Evolutionary conservation across 192 early-diverging fungal genomes (phyloP).

Genomic region (Martensiomyces pterosporus): DNA sequence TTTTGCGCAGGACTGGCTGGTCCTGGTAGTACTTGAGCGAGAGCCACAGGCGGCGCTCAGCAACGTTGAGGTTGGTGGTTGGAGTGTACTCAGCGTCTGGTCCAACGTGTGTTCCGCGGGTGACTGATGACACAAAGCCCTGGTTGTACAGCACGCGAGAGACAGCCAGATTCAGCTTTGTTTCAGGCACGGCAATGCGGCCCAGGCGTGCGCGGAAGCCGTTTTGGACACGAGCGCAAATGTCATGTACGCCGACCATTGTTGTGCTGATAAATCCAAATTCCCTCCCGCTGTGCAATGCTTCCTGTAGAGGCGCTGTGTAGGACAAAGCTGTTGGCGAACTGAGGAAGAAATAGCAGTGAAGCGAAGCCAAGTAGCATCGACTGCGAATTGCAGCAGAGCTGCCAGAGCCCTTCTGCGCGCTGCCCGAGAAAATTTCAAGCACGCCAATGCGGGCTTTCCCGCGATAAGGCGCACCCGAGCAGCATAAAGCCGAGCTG

Average conservation of each 20-base stretch:
- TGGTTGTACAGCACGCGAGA: conserved; percentile 84
- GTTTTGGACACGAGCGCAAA: conserved; percentile 88
- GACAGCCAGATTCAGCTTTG: conserved; percentile 82
- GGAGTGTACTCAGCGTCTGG: conserved; percentile 70
- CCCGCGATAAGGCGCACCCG: too few relatives aligned
- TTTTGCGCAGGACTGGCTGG: conserved; percentile 69
- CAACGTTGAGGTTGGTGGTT: conserved; percentile 77
- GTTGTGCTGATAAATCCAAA: too few relatives aligned
- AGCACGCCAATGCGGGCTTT: too few relatives aligned
- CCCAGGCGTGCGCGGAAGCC: conserved; percentile 77
- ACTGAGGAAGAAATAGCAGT: too few relatives aligned
- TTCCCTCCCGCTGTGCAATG: too few relatives aligned
- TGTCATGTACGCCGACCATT: conserved; percentile 80
- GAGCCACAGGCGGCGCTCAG: conserved; percentile 86
- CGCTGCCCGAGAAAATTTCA: too few relatives aligned
- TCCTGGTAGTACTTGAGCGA: conserved; percentile 90
- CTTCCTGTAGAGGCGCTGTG: too few relatives aligned
- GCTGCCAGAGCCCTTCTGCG: too few relatives aligned
- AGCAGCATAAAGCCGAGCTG: too few relatives aligned
- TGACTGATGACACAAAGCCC: conserved; percentile 81
- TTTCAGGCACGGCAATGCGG: conserved; percentile 82
- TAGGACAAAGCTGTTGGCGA: too few relatives aligned
- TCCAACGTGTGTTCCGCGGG: conserved; percentile 70
- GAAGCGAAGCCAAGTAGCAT: too few relatives aligned
- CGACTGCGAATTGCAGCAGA: too few relatives aligned